Evolutionary conservation across 306 rosid genomes (phyloP), one percentile per base, ranked within the genome.

Genomic region (Cicer cuneatum): DNA sequence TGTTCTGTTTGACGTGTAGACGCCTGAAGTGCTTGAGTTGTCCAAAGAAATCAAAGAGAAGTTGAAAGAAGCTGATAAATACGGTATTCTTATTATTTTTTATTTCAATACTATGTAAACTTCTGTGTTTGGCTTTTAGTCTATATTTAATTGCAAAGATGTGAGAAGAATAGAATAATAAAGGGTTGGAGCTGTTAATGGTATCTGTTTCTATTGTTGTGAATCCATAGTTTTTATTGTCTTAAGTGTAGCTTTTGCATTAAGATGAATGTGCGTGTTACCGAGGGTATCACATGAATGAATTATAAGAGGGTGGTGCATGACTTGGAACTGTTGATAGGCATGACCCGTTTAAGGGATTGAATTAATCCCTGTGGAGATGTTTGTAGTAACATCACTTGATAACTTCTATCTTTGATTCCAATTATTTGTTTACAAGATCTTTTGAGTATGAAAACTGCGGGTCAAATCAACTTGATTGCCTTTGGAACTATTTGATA

Each of bases 51-150:
- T 95, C 71, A 90, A 89, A 73, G 92, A 90, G 79, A 95, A 89
- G 82, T 80, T 95, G 79, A 92, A 95, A 80, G 99, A 92, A 84
- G 98, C 84, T 48, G 98, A 95, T 86, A 91, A 84, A 86, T 81
- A 75, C 60, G 99, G 99, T 95, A 90, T 66, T 65, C 11, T 69
- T 53, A 21, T 69, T 38, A 45, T 73, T 69, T 7, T 67, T 21
- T 13, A 46, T 46, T 21, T 67, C 43, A 8, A n/a, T 46, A 13
- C 10, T 24, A 8, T 13, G 58, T 24, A 8, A 19, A 45, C 19
- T 12, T 43, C 0, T 43, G 53, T 19, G 19, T 18, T 65, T 21
- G 18, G 6, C 51, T 12, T 10, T 46, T 10, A 40, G 4, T 21
- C 35, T 62, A 29, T 29, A 29, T 29, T 40, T 56, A 37, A 39